A percentile compares a stretch with the other conserved stretches of the same genome.
Evolutionary conservation across 2,329 filamentous ascomycete species (phyloP).

Genomic region (Apiospora hydei): DNA sequence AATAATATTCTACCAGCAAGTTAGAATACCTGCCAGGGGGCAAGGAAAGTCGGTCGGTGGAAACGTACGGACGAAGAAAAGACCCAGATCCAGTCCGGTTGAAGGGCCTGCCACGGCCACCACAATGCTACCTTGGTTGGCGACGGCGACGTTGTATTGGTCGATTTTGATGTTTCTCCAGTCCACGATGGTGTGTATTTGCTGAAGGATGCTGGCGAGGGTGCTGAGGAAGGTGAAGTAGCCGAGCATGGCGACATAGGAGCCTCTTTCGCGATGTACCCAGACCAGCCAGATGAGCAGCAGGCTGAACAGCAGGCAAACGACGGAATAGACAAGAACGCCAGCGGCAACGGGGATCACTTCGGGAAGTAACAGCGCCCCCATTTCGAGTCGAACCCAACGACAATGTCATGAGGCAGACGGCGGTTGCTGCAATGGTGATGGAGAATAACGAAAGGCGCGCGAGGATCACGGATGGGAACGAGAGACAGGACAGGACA

Average conservation of each 20-base stretch:
- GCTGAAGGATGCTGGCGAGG: constrained; percentile 50
- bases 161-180: constrained; percentile 50
- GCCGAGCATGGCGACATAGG: constrained; percentile 49
- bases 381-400: constrained; percentile 40
- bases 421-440: background rate
- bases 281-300: constrained; percentile 48
- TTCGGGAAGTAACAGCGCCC: constrained; percentile 44
- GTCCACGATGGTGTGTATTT: constrained; percentile 48
- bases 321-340: constrained; percentile 46
- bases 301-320: constrained; percentile 43
- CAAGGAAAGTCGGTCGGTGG: background rate
- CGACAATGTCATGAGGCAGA: constrained; percentile 6
- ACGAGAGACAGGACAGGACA: constrained; percentile 4
- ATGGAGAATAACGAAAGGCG: background rate
- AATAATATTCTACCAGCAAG: constrained; percentile 52
- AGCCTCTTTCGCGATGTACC: constrained; percentile 48
- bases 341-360: constrained; percentile 43
- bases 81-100: constrained; percentile 48
- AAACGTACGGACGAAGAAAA: constrained; percentile 57
- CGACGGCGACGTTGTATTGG: constrained; percentile 47
- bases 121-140: constrained; percentile 47
- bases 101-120: constrained; percentile 51
- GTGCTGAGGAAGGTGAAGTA: constrained; percentile 47
- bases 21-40: background rate
- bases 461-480: background rate